Conservation (phyloP, 2,329 filamentous ascomycete species). For the Dendryphion nanum region DNA sequence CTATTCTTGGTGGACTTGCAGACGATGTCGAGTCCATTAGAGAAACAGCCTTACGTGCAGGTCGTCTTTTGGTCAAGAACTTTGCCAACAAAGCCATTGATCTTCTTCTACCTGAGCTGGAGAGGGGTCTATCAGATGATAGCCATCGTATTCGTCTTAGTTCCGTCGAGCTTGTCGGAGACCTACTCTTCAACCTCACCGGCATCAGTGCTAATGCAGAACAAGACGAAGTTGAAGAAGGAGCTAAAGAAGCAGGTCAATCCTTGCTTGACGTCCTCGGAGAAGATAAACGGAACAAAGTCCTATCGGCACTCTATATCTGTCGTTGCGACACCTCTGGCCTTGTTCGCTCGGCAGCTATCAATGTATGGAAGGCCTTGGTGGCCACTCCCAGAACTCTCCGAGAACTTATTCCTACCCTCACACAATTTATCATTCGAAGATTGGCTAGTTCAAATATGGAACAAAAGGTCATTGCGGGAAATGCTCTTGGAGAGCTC, state of each 20-base stretch:
- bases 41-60: constrained; percentile 92
- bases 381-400: constrained; percentile 89
- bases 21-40: constrained; percentile 96
- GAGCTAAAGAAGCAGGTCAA: constrained; percentile 80
- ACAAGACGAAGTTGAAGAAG: constrained; percentile 75
- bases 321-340: constrained; percentile 96
- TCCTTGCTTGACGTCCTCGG: constrained; percentile 94
- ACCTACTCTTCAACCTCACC: constrained; percentile 95
- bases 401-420: constrained; percentile 91
- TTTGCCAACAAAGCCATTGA: constrained; percentile 95
- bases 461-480: constrained; percentile 98
- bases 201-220: constrained; percentile 81
- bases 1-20: constrained; percentile 88
- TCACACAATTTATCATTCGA: constrained; percentile 91
- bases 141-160: constrained; percentile 97
- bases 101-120: constrained; percentile 87
- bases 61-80: constrained; percentile 94
- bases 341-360: constrained; percentile 82
- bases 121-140: constrained; percentile 94
- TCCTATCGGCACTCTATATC: constrained; percentile 94
- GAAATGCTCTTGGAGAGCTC: constrained; percentile 92
- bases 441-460: constrained; percentile 93
- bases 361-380: constrained; percentile 94
- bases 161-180: constrained; percentile 95
- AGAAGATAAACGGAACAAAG: constrained; percentile 94